These are phyloP conservation scores for Geranium rotundifolium DNA, from an alignment of 345 rosid genomes.

Conservation along the genomic window DNA sequence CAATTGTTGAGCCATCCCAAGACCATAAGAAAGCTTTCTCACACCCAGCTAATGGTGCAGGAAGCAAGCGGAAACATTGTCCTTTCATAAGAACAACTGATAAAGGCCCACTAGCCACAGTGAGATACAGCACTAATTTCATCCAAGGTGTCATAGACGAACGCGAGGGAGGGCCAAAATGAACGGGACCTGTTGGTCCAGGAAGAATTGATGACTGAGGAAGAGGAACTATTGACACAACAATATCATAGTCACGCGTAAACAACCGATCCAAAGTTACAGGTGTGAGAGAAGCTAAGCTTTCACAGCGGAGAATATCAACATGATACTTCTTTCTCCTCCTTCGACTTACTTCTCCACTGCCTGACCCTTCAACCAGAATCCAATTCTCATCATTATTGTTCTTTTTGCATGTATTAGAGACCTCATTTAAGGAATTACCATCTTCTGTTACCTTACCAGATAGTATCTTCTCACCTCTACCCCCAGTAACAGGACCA, in stretches of 20 bases:
- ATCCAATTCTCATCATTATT: no score
- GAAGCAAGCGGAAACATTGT: slow-evolving; percentile 86
- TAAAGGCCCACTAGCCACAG: slow-evolving; percentile 71
- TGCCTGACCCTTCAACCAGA: no score
- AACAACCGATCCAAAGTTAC: slow-evolving; percentile 79
- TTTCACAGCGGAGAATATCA: slow-evolving; percentile 96
- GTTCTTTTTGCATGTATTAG: no score
- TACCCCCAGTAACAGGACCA: slow-evolving; percentile 24
- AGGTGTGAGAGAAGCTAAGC: slow-evolving; percentile 81
- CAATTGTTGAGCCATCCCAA: slow-evolving; percentile 94
- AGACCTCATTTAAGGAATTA: slow-evolving; percentile 17
- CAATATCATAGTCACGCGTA: slow-evolving; percentile 89
- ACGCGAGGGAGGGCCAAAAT: slow-evolving; percentile 93
- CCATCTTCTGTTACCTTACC: slow-evolving; percentile 27
- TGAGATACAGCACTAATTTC: slow-evolving; percentile 79
- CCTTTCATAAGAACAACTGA: slow-evolving; percentile 97
- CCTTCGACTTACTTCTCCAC: slow-evolving; percentile 34
- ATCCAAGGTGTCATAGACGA: slow-evolving; percentile 95
- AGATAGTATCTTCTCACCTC: slow-evolving; percentile 27
- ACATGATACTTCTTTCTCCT: slow-evolving; percentile 63
- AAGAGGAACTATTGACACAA: slow-evolving; percentile 80
- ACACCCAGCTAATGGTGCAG: slow-evolving; percentile 95
- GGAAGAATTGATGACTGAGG: slow-evolving; percentile 90
- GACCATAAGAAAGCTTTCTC: slow-evolving; percentile 97
- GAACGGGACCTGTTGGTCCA: slow-evolving; percentile 84